These are phyloP conservation scores for Linnemannia elongata DNA, from an alignment of 192 early-diverging fungal genomes.

Conservation along the genomic window DNA sequence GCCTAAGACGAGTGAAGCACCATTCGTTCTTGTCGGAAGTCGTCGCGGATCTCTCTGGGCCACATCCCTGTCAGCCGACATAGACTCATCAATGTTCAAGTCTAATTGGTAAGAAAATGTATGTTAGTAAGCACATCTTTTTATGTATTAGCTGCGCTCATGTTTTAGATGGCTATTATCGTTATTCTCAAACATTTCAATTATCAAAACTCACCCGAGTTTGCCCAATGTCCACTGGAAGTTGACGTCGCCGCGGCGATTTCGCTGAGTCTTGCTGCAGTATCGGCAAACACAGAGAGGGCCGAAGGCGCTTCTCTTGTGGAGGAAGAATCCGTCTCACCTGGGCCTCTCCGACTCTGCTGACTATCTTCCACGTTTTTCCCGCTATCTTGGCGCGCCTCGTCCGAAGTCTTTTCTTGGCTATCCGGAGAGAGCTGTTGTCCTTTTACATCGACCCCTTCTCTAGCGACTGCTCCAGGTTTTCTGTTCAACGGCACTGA, in stretches of 20 bases:
- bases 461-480: not conserved
- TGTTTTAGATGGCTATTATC: not conserved
- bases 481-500: not conserved
- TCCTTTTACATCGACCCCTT: not conserved
- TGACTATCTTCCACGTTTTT: not conserved
- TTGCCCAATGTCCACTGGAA: not conserved
- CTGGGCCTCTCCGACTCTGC: not conserved
- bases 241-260: not conserved
- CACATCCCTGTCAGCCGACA: not conserved
- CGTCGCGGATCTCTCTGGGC: not conserved
- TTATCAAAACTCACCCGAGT: not conserved
- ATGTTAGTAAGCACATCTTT: not conserved
- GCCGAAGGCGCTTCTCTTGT: not conserved
- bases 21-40: not conserved
- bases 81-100: not conserved
- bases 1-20: not conserved
- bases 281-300: not conserved
- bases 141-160: too few relatives aligned
- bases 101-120: not conserved
- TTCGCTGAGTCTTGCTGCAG: not conserved
- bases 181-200: too few relatives aligned
- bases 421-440: too few relatives aligned
- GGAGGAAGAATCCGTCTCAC: not conserved
- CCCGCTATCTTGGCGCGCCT: not conserved
- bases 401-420: not conserved